Evolutionary conservation across 2,329 filamentous ascomycete genomes (phyloP), one percentile per base, ranked within the genome.

Genomic region (Xylaria multiplex): DNA sequence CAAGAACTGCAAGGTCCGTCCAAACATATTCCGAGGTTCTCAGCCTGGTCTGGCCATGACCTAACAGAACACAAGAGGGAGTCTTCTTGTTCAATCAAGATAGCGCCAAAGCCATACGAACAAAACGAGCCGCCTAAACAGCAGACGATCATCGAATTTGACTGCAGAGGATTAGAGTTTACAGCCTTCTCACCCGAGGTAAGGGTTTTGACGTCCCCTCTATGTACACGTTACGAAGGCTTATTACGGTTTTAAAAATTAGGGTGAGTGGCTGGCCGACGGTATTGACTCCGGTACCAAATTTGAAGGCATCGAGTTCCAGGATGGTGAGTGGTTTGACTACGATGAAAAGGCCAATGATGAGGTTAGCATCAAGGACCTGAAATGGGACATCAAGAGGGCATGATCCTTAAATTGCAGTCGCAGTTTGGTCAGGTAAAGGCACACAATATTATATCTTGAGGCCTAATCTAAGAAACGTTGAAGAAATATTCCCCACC

Each of bases 301-400:
- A 74, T 99, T 99, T 75, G 84, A 88, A 0, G 88, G 81, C 5
- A 91, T 98, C 60, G 94, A 98, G 72, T 63, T 99, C 62, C 83
- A 84, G 0, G 96, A 99, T 32, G 95, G 92, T 30, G 96, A 99
- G 74, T 99, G 96, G 96, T 99, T 91, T 79, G 95, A 98, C 73
- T 99, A 98, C 75, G 94, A 98, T 72, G 94, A 98, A 81, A 97
- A 98, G 83, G 86, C 92, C 0, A 86, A 90, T 0, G 93, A 97
- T 56, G 94, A 98, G 79, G 94, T 97, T 53, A 96, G 92, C 79
- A 93, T 97, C 77, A 95, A 93, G 77, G 92, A 96, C 35, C 79
- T 97, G 62, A 92, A 88, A 68, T 99, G 93, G 93, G 90, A 93
- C 71, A 91, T 99, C 71, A 86, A 87, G 70, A 85, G 93, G 70